These are phyloP conservation scores for Xylaria sp. DNA, from an alignment of 2,329 filamentous ascomycete genomes.

Conservation along the genomic window DNA sequence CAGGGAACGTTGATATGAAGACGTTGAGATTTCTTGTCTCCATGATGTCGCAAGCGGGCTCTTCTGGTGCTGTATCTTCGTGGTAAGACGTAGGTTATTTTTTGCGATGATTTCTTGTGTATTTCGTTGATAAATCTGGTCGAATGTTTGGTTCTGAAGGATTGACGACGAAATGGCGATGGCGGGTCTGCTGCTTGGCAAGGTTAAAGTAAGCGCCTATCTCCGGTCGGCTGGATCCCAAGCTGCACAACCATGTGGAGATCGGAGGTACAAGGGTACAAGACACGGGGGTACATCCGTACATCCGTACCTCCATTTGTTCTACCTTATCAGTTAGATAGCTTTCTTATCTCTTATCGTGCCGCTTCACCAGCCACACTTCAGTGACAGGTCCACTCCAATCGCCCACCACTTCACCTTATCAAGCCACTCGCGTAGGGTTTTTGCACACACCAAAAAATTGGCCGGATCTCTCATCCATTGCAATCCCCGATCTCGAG, in stretches of 20 bases:
- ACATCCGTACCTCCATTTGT: not conserved
- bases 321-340: conserved; percentile 13
- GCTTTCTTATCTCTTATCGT: conserved; percentile 24
- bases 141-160: not conserved
- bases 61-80: not conserved
- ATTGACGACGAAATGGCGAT: conserved; percentile 8
- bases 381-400: conserved; percentile 19
- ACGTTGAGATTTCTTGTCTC: conserved; percentile 75
- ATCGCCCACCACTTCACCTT: conserved; percentile 40
- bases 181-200: conserved; percentile 5
- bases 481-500: conserved; percentile 41
- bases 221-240: conserved; percentile 1
- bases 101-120: conserved; percentile 49
- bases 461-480: conserved; percentile 46
- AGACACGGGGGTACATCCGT: not conserved
- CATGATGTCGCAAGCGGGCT: conserved; percentile 57
- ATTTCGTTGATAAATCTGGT: not conserved
- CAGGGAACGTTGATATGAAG: conserved; percentile 84
- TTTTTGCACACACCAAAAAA: conserved; percentile 52
- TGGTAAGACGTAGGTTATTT: not conserved
- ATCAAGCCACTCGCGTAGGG: conserved; percentile 47
- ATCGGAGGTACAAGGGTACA: not conserved
- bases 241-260: not conserved
- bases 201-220: not conserved
- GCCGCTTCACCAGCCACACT: conserved; percentile 38